phyloP scores from a whole-genome alignment of 177 flowering plant species.

The Telopea speciosissima region DNA sequence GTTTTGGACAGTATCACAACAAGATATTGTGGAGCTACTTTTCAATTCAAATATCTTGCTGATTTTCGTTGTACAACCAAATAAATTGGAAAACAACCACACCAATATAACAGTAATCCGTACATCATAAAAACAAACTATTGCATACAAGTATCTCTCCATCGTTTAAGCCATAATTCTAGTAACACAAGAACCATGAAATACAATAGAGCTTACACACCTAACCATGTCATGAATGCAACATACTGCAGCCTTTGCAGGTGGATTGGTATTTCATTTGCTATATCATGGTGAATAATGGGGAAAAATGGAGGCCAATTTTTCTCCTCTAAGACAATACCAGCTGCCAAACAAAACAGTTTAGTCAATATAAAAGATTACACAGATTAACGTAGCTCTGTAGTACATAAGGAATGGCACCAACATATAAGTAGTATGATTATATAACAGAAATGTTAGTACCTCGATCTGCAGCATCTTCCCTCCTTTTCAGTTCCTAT shows the following conservation, averaged over 20 bases:
- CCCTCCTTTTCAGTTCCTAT: constrained; percentile 75
- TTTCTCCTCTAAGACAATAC: constrained; percentile 79
- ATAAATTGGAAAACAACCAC: background rate
- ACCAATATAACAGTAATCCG: background rate
- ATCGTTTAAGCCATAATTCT: background rate
- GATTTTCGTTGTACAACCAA: background rate
- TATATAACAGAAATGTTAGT: constrained; percentile 5
- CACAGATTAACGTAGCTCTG: background rate
- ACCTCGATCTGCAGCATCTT: constrained; percentile 94
- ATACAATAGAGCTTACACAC: constrained; percentile 30
- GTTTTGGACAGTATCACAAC: no score
- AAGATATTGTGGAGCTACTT: background rate
- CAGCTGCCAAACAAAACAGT: constrained; percentile 55
- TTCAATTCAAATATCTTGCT: background rate
- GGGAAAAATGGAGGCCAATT: constrained; percentile 99
- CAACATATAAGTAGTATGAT: background rate
- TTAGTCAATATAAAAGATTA: background rate
- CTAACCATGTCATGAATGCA: constrained; percentile 87
- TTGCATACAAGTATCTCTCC: background rate
- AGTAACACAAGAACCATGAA: background rate
- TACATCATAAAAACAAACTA: background rate
- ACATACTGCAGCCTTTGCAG: constrained; percentile 80
- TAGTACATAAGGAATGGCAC: background rate
- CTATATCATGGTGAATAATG: constrained; percentile 90
- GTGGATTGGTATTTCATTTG: constrained; percentile 93